A percentile compares a stretch with the other conserved stretches of the same genome.
These are phyloP conservation scores for Periconia macrospinosa DNA, from an alignment of 2,329 filamentous ascomycete genomes.

Conservation along the genomic window DNA sequence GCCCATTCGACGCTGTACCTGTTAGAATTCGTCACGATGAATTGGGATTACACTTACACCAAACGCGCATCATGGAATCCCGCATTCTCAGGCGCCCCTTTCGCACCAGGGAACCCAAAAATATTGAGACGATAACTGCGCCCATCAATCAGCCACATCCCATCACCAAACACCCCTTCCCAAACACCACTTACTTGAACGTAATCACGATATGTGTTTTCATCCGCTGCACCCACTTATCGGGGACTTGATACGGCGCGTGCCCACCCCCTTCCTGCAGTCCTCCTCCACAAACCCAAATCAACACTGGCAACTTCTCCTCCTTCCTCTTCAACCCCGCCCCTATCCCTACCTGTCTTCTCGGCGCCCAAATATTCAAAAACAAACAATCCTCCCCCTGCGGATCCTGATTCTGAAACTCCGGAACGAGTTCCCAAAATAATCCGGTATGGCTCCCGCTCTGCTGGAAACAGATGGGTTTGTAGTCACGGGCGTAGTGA, in stretches of 20 bases:
- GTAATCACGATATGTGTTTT: conserved; percentile 40
- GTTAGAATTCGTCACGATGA: conserved; percentile 39
- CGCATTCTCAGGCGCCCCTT: conserved; percentile 22
- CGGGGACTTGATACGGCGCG: conserved; percentile 43
- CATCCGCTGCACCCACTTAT: conserved; percentile 34
- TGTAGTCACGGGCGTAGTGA: neutral
- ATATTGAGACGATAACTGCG: conserved; percentile 42
- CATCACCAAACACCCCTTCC: too few species aligned
- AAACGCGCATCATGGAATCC: neutral
- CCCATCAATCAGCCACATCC: neutral
- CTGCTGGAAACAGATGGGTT: neutral
- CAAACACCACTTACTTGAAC: conserved; percentile 26
- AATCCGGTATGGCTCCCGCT: conserved; percentile 13
- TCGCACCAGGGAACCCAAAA: conserved; percentile 44
- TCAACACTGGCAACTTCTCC: conserved; percentile 44
- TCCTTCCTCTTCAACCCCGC: neutral
- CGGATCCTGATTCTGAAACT: conserved; percentile 10
- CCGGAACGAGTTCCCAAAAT: conserved; percentile 15
- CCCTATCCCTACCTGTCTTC: conserved; percentile 2
- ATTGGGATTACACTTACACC: neutral
- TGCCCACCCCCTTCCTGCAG: conserved; percentile 50
- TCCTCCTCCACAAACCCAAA: conserved; percentile 54
- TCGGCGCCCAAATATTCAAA: conserved; percentile 49
- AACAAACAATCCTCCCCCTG: conserved; percentile 49
- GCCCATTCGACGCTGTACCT: conserved; percentile 48